Conservation (phyloP, 352 stramenopile species). For the Globisporangium irregulare region DNA sequence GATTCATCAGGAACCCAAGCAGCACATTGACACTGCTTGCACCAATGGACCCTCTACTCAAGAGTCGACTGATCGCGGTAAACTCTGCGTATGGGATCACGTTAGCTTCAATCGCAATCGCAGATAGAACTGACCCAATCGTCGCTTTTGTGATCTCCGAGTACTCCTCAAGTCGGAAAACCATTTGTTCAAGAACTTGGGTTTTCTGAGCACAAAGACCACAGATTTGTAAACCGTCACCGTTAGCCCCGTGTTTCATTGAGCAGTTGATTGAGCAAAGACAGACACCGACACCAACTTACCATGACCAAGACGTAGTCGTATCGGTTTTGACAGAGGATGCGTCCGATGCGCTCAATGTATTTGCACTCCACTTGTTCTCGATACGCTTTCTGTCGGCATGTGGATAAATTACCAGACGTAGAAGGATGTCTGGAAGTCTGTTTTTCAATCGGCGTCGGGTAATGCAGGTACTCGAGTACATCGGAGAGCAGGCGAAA, state of each 20-base stretch:
- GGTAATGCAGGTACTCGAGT: conserved; percentile 34
- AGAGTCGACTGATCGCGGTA: conserved; percentile 27
- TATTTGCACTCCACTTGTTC: conserved; percentile 41
- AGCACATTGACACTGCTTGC: conserved; percentile 31
- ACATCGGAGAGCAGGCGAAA: conserved; percentile 47
- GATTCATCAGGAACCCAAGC: conserved; percentile 34
- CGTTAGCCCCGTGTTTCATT: not conserved
- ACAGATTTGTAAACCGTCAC: not conserved
- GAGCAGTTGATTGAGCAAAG: not conserved
- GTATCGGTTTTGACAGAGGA: conserved; percentile 38
- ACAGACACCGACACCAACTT: conserved; percentile 15
- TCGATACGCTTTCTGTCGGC: conserved; percentile 1
- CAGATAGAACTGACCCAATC: conserved; percentile 51
- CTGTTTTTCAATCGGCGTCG: conserved; percentile 9
- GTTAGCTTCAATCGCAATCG: conserved; percentile 51
- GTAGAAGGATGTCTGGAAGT: not conserved
- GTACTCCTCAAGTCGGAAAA: conserved; percentile 42
- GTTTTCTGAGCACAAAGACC: conserved; percentile 27
- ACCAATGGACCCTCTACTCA: conserved; percentile 25
- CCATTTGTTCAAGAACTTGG: conserved; percentile 32
- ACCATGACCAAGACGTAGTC: conserved; percentile 59
- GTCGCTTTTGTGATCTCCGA: conserved; percentile 48
- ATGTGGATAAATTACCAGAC: not conserved
- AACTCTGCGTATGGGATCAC: conserved; percentile 59
- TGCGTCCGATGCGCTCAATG: conserved; percentile 46